A percentile compares a stretch with the other conserved stretches of the same genome.
phyloP scores from a whole-genome alignment of 768 basidiomycete species.

The Tephrocybe rancida region DNA sequence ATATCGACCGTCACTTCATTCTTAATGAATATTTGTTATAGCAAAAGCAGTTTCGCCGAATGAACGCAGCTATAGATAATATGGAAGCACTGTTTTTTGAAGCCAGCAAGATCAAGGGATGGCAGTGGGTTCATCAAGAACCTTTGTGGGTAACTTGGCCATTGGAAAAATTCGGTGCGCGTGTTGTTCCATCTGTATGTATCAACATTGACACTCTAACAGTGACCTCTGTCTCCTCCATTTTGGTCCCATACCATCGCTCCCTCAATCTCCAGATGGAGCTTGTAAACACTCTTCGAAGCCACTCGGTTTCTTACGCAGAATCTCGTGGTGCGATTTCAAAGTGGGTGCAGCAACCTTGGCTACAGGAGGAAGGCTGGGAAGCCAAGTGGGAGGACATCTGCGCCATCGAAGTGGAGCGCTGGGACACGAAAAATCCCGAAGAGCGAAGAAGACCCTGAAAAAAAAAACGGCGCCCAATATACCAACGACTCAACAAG shows the following conservation, averaged over 20 bases:
- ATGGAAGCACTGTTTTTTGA: conserved; percentile 68
- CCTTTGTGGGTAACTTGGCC: conserved; percentile 86
- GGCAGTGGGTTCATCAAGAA: conserved; percentile 69
- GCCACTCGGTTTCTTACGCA: conserved; percentile 72
- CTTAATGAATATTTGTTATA: conserved; percentile 25
- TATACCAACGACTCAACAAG: background rate
- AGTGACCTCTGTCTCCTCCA: conserved; percentile 58
- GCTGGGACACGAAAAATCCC: conserved; percentile 50
- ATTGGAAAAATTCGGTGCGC: conserved; percentile 73
- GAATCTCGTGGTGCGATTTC: conserved; percentile 61
- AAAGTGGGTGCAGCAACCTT: conserved; percentile 71
- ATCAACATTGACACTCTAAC: background rate
- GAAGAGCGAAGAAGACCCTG: background rate
- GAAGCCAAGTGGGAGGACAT: conserved; percentile 76
- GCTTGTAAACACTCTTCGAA: conserved; percentile 58
- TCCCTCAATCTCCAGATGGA: conserved; percentile 59
- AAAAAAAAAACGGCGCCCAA: background rate
- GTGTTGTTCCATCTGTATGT: background rate
- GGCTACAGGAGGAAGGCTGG: conserved; percentile 71
- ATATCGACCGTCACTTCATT: background rate
- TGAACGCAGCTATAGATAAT: conserved; percentile 64
- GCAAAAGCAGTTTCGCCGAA: conserved; percentile 72
- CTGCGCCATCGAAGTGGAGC: conserved; percentile 74
- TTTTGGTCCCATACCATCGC: conserved; percentile 68
- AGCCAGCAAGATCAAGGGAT: conserved; percentile 71